Conservation (phyloP, 129 eudicot genomes). For the Cynara cardunculus region DNA sequence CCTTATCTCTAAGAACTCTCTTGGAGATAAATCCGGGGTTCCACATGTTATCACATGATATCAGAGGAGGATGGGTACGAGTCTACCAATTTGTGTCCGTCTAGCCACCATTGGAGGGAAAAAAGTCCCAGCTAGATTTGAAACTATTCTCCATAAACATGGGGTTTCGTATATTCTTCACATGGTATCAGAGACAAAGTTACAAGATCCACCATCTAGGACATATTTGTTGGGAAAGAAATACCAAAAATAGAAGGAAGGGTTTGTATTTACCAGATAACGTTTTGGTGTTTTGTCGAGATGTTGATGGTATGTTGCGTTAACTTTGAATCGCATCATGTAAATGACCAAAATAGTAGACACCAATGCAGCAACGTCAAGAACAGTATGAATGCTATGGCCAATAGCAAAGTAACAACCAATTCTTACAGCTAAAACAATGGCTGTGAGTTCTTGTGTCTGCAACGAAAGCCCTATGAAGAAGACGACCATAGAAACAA, state of each 20-base stretch:
- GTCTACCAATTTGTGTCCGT: too few species aligned
- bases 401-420: conserved; percentile 52
- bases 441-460: conserved; percentile 81
- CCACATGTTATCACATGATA: too few species aligned
- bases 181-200: too few species aligned
- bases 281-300: conserved; percentile 54
- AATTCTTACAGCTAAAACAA: conserved; percentile 58
- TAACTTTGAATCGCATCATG: conserved; percentile 69
- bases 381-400: conserved; percentile 67
- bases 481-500: not conserved
- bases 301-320: conserved; percentile 48
- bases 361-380: conserved; percentile 54
- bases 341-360: conserved; percentile 76
- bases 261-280: conserved; percentile 46
- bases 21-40: too few species aligned
- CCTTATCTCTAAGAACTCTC: too few species aligned
- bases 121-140: too few species aligned
- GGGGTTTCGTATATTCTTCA: too few species aligned
- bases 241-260: not conserved
- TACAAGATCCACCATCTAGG: too few species aligned
- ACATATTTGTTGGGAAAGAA: too few species aligned
- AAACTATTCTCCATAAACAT: too few species aligned
- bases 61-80: too few species aligned
- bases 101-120: too few species aligned
- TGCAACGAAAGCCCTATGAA: conserved; percentile 73